A percentile compares a stretch with the other conserved stretches of the same genome.
These are phyloP conservation scores for Triticum timopheevii DNA, from an alignment of 176 grass and related monocot species.

Conservation along the genomic window DNA sequence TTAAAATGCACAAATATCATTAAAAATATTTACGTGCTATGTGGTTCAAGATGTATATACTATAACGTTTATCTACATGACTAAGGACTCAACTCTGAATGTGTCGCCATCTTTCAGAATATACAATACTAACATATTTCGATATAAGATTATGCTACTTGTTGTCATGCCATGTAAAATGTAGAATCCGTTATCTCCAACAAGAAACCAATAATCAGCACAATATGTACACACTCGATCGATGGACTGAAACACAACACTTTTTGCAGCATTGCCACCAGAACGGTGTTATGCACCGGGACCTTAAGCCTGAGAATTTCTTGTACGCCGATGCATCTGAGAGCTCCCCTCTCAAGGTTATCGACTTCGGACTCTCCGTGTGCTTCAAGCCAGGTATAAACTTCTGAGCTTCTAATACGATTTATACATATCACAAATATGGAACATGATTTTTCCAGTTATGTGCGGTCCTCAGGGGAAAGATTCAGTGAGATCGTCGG, in stretches of 20 bases:
- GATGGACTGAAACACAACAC: background rate
- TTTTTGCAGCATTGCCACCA: conserved; percentile 21
- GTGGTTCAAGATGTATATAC: background rate
- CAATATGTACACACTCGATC: background rate
- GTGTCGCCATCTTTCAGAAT: background rate
- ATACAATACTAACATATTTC: background rate
- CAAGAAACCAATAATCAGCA: background rate
- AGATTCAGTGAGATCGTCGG: conserved; percentile 61
- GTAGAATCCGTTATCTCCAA: background rate
- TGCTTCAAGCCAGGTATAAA: conserved; percentile 52
- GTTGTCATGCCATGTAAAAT: background rate
- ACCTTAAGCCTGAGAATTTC: conserved; percentile 97
- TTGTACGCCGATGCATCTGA: conserved; percentile 53
- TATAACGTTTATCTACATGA: background rate
- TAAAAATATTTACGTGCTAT: background rate
- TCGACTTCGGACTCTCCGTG: conserved; percentile 56
- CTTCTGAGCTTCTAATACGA: too few relatives aligned
- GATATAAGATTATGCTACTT: background rate
- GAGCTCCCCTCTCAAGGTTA: conserved; percentile 52
- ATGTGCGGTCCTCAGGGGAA: conserved; percentile 2
- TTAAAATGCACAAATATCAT: background rate
- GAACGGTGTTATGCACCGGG: conserved; percentile 19
- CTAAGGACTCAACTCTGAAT: background rate
- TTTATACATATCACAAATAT: background rate
- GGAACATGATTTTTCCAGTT: background rate